Evolutionary conservation across 2,329 filamentous ascomycete genomes (phyloP).

Genomic region (Sclerotinia borealis): DNA sequence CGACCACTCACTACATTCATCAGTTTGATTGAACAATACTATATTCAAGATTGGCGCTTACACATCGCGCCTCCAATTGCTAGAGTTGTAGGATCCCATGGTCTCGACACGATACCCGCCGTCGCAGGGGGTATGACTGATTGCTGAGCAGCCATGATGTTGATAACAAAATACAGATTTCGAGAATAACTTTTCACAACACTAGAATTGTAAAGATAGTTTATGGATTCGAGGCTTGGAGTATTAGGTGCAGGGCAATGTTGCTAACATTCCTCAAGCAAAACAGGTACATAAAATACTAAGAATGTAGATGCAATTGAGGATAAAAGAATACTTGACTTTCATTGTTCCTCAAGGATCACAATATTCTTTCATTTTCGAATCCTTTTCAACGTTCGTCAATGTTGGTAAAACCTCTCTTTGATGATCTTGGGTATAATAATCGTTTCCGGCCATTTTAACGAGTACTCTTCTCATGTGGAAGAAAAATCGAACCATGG

Average conservation of each 20-base stretch:
- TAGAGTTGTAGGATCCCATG: conserved; percentile 6
- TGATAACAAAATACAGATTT: neutral
- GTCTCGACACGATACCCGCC: neutral
- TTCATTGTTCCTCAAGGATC: neutral
- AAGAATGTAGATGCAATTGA: neutral
- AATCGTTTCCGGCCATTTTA: neutral
- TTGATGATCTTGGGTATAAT: neutral
- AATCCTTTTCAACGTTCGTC: neutral
- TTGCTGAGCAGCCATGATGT: neutral
- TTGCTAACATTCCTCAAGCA: neutral
- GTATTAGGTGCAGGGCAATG: neutral
- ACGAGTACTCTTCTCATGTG: neutral
- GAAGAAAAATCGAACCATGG: neutral
- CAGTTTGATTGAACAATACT: neutral
- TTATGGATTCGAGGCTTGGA: neutral
- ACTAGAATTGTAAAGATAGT: neutral
- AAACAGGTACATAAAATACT: neutral
- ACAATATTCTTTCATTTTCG: neutral
- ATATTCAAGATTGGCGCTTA: neutral
- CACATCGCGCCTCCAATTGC: conserved; percentile 1
- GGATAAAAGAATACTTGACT: neutral
- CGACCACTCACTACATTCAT: neutral
- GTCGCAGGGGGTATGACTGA: neutral
- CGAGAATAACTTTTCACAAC: neutral
- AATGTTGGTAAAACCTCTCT: neutral